Evolutionary conservation across 2,329 filamentous ascomycete species (phyloP).

Genomic region (Colletotrichum eremochloae): DNA sequence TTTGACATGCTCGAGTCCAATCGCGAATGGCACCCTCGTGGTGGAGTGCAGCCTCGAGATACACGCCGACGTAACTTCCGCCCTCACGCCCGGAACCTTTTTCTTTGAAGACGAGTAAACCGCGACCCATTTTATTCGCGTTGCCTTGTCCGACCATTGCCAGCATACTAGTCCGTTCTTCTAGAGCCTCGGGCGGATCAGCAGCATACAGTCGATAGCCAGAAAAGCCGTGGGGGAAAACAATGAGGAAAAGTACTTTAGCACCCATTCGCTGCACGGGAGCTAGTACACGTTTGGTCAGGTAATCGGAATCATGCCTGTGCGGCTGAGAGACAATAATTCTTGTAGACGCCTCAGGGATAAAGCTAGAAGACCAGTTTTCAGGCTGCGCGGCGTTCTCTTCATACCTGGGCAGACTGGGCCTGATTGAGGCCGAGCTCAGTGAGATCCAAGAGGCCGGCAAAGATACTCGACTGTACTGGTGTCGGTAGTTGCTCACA

Average conservation of each 20-base stretch:
- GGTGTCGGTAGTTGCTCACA: constrained; percentile 15
- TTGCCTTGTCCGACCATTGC: background rate
- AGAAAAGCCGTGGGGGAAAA: background rate
- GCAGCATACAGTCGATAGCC: background rate
- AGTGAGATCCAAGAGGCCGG: constrained; percentile 3
- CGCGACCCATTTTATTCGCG: background rate
- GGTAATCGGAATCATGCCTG: background rate
- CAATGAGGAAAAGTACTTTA: background rate
- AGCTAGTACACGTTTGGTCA: background rate
- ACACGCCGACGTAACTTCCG: background rate
- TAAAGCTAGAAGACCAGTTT: background rate
- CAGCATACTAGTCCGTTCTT: constrained; percentile 4
- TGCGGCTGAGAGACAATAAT: constrained; percentile 7
- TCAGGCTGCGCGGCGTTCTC: background rate
- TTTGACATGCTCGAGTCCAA: background rate
- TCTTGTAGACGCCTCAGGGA: background rate
- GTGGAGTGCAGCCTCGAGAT: constrained; percentile 11
- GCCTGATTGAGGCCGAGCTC: background rate
- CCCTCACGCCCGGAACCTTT: background rate
- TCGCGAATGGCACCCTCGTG: background rate
- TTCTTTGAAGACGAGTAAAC: background rate
- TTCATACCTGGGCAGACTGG: background rate
- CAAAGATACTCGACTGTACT: background rate
- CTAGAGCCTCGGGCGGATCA: constrained; percentile 6
- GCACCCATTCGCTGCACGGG: background rate